These are phyloP conservation scores for Cryptosporidium baileyi DNA, from an alignment of 169 alveolate genomes.

Conservation along the genomic window DNA sequence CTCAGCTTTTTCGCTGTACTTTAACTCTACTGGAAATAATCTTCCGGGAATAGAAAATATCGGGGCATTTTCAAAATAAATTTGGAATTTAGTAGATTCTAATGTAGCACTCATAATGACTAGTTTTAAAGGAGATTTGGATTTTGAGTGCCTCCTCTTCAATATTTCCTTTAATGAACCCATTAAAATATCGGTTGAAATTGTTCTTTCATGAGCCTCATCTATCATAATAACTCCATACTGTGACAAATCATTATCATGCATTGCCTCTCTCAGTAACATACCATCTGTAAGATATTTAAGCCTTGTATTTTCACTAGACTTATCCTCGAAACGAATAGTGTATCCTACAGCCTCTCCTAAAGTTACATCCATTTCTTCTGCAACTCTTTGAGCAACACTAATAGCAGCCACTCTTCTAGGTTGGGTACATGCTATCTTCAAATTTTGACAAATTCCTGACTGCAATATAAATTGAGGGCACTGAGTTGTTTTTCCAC, in stretches of 20 bases:
- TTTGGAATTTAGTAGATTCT: slow-evolving; percentile 94
- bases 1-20: slow-evolving; percentile 93
- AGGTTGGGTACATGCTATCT: slow-evolving; percentile 98
- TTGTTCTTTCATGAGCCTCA: slow-evolving; percentile 99
- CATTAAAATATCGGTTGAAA: slow-evolving; percentile 95
- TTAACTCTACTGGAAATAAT: slow-evolving; percentile 96
- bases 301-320: slow-evolving; percentile 85
- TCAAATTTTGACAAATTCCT: slow-evolving; percentile 79
- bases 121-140: slow-evolving; percentile 81
- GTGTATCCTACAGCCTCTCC: slow-evolving; percentile 95
- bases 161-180: slow-evolving; percentile 94
- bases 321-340: slow-evolving; percentile 96
- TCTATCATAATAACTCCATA: slow-evolving; percentile 93
- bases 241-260: slow-evolving; percentile 87
- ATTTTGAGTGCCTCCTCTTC: slow-evolving; percentile 81
- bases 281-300: slow-evolving; percentile 98
- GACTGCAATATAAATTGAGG: slow-evolving; percentile 93
- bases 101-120: slow-evolving; percentile 97
- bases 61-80: slow-evolving; percentile 94
- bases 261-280: slow-evolving; percentile 96
- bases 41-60: slow-evolving; percentile 96
- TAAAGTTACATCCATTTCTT: slow-evolving; percentile 93
- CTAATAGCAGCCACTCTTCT: slow-evolving; percentile 99
- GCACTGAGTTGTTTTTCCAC: slow-evolving; percentile 98
- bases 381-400: slow-evolving; percentile 98